Evolutionary conservation across 768 basidiomycete species (phyloP).

Genomic region (Hericium rajendrae): DNA sequence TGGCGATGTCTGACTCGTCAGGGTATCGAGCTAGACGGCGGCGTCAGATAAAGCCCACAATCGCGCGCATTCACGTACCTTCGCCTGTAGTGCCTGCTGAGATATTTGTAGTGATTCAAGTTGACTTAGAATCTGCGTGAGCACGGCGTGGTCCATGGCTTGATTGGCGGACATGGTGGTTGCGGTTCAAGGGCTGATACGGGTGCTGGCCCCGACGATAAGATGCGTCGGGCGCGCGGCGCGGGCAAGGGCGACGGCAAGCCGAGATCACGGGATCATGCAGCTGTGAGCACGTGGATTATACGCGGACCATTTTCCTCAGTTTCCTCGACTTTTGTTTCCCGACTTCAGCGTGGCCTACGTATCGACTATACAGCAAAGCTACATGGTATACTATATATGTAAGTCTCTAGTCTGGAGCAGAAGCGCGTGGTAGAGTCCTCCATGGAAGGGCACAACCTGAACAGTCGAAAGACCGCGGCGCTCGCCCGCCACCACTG

Average conservation of each 20-base stretch:
- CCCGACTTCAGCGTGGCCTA: too few species aligned
- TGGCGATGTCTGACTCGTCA: slow-evolving; percentile 23
- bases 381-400: too few species aligned
- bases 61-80: slow-evolving; percentile 35
- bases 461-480: too few species aligned
- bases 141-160: slow-evolving; percentile 36
- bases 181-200: not conserved
- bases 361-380: too few species aligned
- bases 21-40: slow-evolving; percentile 39
- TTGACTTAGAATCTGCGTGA: slow-evolving; percentile 66
- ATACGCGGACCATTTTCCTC: too few species aligned
- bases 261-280: not conserved
- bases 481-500: too few species aligned
- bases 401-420: too few species aligned
- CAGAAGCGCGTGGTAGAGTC: too few species aligned
- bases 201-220: not conserved
- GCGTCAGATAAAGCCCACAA: not conserved
- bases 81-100: slow-evolving; percentile 71
- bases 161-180: slow-evolving; percentile 3
- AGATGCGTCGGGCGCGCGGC: not conserved
- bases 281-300: too few species aligned
- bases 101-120: slow-evolving; percentile 62
- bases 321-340: too few species aligned
- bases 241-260: not conserved
- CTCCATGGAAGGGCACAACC: too few species aligned